These are phyloP conservation scores for Hemileccinum impolitum DNA, from an alignment of 768 basidiomycete genomes.

Conservation along the genomic window DNA sequence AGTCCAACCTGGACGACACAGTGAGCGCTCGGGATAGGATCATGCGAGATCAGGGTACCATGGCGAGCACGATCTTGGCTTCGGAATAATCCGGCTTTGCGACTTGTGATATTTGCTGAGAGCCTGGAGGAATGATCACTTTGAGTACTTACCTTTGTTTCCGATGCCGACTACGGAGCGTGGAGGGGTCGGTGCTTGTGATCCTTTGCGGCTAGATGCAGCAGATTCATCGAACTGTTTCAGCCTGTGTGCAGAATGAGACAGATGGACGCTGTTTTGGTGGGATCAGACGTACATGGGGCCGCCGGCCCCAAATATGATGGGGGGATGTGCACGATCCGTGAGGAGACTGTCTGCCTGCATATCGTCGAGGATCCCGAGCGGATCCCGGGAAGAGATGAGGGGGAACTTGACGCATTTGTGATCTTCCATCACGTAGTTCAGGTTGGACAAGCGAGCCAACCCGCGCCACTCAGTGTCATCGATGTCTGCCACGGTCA, in stretches of 20 bases:
- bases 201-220: slow-evolving; percentile 64
- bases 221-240: slow-evolving; percentile 78
- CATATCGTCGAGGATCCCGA: slow-evolving; percentile 28
- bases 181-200: slow-evolving; percentile 75
- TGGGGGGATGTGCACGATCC: slow-evolving; percentile 40
- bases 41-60: slow-evolving; percentile 49
- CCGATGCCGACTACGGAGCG: slow-evolving; percentile 86
- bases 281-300: slow-evolving; percentile 50
- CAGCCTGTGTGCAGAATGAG: slow-evolving; percentile 44
- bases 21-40: not conserved
- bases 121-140: not conserved
- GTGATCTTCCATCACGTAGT: slow-evolving; percentile 14
- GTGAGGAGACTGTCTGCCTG: slow-evolving; percentile 12
- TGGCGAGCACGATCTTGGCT: slow-evolving; percentile 96
- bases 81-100: slow-evolving; percentile 98
- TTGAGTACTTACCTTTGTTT: slow-evolving; percentile 60
- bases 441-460: not conserved
- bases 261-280: not conserved
- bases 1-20: slow-evolving; percentile 69
- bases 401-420: slow-evolving; percentile 13
- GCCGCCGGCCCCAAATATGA: slow-evolving; percentile 69
- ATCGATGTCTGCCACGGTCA: slow-evolving; percentile 20
- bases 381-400: slow-evolving; percentile 4
- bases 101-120: slow-evolving; percentile 42
- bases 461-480: not conserved